phyloP scores from a whole-genome alignment of 2,329 filamentous ascomycete species.

The Paecilomyces variotii region DNA sequence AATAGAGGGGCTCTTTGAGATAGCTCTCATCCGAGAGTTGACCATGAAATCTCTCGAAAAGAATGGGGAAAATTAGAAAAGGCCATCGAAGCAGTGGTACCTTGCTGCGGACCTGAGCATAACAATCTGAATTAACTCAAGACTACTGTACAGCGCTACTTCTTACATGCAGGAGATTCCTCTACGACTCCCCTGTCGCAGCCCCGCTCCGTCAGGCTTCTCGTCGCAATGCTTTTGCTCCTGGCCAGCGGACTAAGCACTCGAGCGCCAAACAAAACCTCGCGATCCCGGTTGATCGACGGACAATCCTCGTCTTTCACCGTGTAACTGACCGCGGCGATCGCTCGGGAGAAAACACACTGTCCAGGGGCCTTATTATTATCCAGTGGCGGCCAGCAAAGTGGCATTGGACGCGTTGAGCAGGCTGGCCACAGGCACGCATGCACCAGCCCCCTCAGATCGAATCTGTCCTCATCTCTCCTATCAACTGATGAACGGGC shows the following conservation, averaged over 20 bases:
- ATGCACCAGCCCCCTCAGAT: not conserved
- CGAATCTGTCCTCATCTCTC: not conserved
- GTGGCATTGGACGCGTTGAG: not conserved
- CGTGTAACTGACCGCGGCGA: not conserved
- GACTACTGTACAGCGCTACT: not conserved
- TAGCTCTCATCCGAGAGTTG: not conserved
- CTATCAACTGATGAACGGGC: not conserved
- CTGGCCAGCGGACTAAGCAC: not conserved
- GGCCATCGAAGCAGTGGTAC: not conserved
- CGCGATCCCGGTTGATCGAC: not conserved
- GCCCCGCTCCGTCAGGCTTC: not conserved
- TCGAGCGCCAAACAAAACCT: not conserved
- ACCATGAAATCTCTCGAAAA: not conserved
- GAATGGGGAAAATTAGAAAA: not conserved
- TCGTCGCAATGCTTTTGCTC: not conserved
- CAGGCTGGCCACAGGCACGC: not conserved
- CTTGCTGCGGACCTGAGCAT: not conserved
- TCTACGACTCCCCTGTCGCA: not conserved
- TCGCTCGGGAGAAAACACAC: not conserved
- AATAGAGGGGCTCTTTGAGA: not conserved
- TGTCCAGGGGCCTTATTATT: not conserved
- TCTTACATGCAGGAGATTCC: not conserved
- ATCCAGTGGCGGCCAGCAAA: not conserved
- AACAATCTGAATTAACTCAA: not conserved
- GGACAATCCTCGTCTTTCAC: not conserved